A percentile compares a stretch with the other conserved stretches of the same genome.
These are phyloP conservation scores for Phoma sp. DNA, from an alignment of 2,329 filamentous ascomycete species.

Conservation along the genomic window DNA sequence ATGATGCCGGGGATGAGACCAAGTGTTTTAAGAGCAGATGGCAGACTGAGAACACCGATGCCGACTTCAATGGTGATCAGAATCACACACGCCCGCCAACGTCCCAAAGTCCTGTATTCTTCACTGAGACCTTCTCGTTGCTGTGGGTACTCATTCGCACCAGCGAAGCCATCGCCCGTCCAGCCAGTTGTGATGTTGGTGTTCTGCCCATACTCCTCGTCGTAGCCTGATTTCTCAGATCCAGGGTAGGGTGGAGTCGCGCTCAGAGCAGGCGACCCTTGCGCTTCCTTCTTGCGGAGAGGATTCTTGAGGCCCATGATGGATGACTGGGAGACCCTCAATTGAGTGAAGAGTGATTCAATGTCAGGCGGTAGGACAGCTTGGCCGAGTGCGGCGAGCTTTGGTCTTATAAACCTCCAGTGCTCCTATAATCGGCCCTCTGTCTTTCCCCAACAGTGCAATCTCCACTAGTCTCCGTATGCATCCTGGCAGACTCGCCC, in stretches of 20 bases:
- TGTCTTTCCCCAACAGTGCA: slow-evolving; percentile 26
- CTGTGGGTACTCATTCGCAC: slow-evolving; percentile 32
- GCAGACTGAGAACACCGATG: slow-evolving; percentile 39
- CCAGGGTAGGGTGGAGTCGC: slow-evolving; percentile 24
- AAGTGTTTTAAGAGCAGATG: slow-evolving; percentile 37
- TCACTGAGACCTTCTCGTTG: slow-evolving; percentile 19
- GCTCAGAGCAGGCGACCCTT: slow-evolving; percentile 16
- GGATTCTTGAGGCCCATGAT: slow-evolving; percentile 35
- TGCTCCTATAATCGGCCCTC: slow-evolving; percentile 40
- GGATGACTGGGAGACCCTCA: background rate
- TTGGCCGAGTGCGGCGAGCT: slow-evolving; percentile 19
- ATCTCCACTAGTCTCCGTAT: slow-evolving; percentile 34
- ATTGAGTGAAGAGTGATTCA: slow-evolving; percentile 1
- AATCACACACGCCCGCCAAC: slow-evolving; percentile 41
- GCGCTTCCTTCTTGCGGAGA: slow-evolving; percentile 34
- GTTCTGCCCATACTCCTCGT: slow-evolving; percentile 34
- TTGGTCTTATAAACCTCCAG: slow-evolving; percentile 27
- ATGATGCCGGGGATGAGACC: slow-evolving; percentile 42
- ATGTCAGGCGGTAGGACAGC: slow-evolving; percentile 5
- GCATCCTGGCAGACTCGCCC: slow-evolving; percentile 31
- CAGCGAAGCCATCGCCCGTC: slow-evolving; percentile 33
- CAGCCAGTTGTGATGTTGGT: slow-evolving; percentile 35
- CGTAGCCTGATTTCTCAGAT: slow-evolving; percentile 29
- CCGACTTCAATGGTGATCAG: slow-evolving; percentile 43
- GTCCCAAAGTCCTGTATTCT: slow-evolving; percentile 36